Conservation (phyloP, 2,329 filamentous ascomycete species). For the Xylaria sp. region DNA sequence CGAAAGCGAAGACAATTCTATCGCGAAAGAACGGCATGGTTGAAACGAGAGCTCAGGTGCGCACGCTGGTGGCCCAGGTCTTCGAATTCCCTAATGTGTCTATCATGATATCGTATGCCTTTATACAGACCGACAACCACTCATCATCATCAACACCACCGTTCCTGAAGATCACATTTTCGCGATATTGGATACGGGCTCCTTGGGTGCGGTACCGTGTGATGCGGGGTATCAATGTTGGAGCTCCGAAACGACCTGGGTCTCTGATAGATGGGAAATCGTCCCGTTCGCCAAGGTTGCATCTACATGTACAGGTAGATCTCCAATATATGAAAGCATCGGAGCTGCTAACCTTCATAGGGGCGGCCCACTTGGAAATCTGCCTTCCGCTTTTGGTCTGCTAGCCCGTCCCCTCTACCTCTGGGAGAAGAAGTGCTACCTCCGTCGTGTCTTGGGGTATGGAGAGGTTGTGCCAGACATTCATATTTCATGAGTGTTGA, state of each 20-base stretch:
- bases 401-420: background rate
- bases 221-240: constrained; percentile 12
- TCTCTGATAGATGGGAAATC: constrained; percentile 9
- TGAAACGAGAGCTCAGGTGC: no score
- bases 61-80: background rate
- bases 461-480: no score
- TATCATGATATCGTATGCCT: background rate
- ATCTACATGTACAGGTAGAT: background rate
- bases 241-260: constrained; percentile 12
- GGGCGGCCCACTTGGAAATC: background rate
- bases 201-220: constrained; percentile 2
- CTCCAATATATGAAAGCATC: background rate
- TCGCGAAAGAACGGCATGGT: constrained; percentile 6
- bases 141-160: background rate
- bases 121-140: background rate
- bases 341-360: background rate
- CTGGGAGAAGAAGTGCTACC: background rate
- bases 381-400: background rate
- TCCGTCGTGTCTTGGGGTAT: no score
- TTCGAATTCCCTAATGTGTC: background rate
- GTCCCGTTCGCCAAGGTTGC: background rate
- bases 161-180: background rate
- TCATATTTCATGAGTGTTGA: no score
- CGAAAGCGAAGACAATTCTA: constrained; percentile 12
- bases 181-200: background rate